Evolutionary conservation across 805 yeast genomes (phyloP), one percentile per base, ranked within the genome.

Genomic region (Tetrapisispora nanseiensis): DNA sequence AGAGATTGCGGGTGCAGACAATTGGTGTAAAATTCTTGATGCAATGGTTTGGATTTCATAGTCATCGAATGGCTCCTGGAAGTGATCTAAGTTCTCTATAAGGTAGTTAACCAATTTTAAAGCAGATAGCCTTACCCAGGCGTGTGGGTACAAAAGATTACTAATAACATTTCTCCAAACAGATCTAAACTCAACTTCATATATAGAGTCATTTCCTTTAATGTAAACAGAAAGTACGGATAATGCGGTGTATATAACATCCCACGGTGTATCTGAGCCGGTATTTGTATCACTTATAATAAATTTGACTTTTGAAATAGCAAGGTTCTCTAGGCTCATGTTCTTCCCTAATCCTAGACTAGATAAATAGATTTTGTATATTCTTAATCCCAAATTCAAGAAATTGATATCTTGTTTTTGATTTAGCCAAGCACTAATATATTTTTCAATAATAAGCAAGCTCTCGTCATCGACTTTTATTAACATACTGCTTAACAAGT

Each of bases 101-200:
- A 82, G 56, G 1, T 62, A 54, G 1, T 81, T 79, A 31, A 79
- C 58, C 27, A 86, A 65, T 41, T 89, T 68, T 6, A 80, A 65
- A 1, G 94, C 67, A 5, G 73, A 64, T 45, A 82, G 68, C 52
- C 97, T 75, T 6, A 89, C 82, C 97, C 97, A 89, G 1, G 92
- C 71, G 61, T 89, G 97, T 2, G 97, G 97, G 57, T 76, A 89
- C 40, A 89, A 66, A 41, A 87, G 68, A 23, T 78, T 62, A 3
- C 70, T 72, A 20, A 75, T 67, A 3, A 82, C 61, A 15, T 62
- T 57, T 3, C 58, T 50, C 87, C 90, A 83, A 8, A 73, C 51
- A 0, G 21, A 16, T 36, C 62, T 68, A 51, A 66, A 69, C 2
- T 50, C 53, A 1, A 39, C 30, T 3, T 46, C 41, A 37, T 67